phyloP scores from a whole-genome alignment of 192 early-diverging fungal species.

The Pilaira anomala region DNA sequence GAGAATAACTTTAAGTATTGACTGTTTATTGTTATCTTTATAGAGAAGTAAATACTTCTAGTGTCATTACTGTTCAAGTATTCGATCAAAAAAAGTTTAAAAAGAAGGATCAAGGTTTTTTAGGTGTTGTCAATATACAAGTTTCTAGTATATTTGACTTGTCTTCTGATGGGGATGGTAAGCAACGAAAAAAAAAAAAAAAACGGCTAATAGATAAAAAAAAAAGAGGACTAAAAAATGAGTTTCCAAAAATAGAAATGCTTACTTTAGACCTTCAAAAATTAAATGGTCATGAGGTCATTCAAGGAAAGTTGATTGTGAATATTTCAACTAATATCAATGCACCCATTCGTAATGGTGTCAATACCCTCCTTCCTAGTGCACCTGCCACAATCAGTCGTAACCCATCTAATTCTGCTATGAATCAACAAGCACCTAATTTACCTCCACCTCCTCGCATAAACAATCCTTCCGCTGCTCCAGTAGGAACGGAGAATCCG shows the following conservation, averaged over 20 bases:
- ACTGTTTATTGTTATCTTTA: constrained; percentile 20
- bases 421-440: not conserved
- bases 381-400: not conserved
- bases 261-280: constrained; percentile 88
- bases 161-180: constrained; percentile 66
- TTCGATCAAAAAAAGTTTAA: constrained; percentile 98
- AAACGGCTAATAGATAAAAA: too few species aligned
- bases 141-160: constrained; percentile 81
- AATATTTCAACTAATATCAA: constrained; percentile 65
- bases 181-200: too few species aligned
- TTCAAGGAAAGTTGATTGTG: constrained; percentile 83
- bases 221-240: too few species aligned
- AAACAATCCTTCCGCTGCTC: not conserved
- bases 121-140: constrained; percentile 85
- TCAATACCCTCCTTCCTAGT: constrained; percentile 24
- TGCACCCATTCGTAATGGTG: constrained; percentile 40
- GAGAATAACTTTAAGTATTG: not conserved
- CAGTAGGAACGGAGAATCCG: too few species aligned
- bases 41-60: constrained; percentile 67
- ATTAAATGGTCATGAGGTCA: constrained; percentile 74
- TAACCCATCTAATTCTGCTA: not conserved
- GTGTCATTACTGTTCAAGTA: constrained; percentile 87
- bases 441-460: not conserved
- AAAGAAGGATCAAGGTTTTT: constrained; percentile 83
- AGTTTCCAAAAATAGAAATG: constrained; percentile 56